Evolutionary conservation across 257 asterid species (phyloP).

Genomic region (Gentiana straminea): DNA sequence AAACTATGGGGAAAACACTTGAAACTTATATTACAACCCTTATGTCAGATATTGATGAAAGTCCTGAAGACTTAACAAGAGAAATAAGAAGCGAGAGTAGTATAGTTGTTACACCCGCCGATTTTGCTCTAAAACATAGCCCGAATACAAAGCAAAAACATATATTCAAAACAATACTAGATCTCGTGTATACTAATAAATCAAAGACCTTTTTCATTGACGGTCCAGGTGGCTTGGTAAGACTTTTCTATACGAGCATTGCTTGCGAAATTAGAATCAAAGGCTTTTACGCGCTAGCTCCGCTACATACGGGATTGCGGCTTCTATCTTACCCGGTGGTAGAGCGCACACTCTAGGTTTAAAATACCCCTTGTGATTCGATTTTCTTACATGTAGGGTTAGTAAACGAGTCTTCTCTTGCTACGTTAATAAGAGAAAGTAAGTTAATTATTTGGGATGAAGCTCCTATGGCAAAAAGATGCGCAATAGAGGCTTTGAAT

Average conservation of each 20-base stretch:
- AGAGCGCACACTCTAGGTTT: no score
- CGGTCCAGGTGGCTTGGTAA: background rate
- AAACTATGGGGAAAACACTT: no score
- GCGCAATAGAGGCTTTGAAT: no score
- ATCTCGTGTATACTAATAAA: no score
- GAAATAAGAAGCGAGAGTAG: background rate
- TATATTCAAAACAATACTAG: background rate
- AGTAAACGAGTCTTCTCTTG: no score
- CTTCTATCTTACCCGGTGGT: background rate
- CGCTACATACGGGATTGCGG: background rate
- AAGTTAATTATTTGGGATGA: no score
- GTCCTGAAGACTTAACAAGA: background rate
- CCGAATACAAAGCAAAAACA: background rate
- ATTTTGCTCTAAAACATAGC: background rate
- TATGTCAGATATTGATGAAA: background rate
- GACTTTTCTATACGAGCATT: background rate
- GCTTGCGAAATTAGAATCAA: background rate
- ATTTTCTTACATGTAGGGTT: no score
- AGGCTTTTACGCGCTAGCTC: background rate
- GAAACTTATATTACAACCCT: no score
- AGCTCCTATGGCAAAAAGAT: no score
- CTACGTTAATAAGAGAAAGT: no score
- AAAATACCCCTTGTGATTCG: no score
- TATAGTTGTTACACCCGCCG: background rate
- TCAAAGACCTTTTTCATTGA: background rate